Conservation (phyloP, 495 filamentous ascomycete species). For the Daldinia concentrica region DNA sequence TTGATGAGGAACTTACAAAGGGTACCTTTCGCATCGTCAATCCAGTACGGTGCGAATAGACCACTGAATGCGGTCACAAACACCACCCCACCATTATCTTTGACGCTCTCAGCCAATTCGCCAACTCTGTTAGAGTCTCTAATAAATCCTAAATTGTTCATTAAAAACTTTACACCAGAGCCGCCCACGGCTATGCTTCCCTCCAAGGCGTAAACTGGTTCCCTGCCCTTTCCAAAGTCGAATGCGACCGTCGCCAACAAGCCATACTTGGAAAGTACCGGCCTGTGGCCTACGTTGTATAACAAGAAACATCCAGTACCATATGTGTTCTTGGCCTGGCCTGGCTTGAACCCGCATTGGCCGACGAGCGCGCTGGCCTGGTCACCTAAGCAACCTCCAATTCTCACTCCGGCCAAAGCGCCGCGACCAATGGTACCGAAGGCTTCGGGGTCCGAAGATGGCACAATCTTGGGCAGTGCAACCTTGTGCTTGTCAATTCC, state of each 20-base stretch:
- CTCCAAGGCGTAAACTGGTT: conserved; percentile 90
- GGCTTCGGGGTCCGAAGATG: conserved; percentile 78
- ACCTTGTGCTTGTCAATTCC: conserved; percentile 78
- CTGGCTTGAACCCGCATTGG: conserved; percentile 87
- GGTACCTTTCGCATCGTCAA: conserved; percentile 93
- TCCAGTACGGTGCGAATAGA: conserved; percentile 98
- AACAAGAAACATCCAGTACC: conserved; percentile 96
- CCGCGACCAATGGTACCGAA: conserved; percentile 77
- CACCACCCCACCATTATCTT: conserved; percentile 90
- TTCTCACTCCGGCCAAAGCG: conserved; percentile 75
- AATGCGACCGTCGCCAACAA: conserved; percentile 89
- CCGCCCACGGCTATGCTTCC: conserved; percentile 93
- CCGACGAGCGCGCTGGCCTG: conserved; percentile 93
- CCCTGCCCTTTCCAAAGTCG: conserved; percentile 76
- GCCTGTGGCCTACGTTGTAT: conserved; percentile 91
- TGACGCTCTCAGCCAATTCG: conserved; percentile 79
- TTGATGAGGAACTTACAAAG: conserved; percentile 69
- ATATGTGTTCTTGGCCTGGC: conserved; percentile 94
- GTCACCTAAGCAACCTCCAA: conserved; percentile 90
- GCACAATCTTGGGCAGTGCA: conserved; percentile 83
- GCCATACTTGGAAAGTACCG: conserved; percentile 90
- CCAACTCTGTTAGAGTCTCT: conserved; percentile 80
- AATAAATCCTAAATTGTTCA: conserved; percentile 89
- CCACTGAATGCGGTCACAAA: conserved; percentile 98
- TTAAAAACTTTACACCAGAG: conserved; percentile 87